Evolutionary conservation across 1,284 basidiomycete genomes (phyloP).

Genomic region (Cryptococcus neoformans): DNA sequence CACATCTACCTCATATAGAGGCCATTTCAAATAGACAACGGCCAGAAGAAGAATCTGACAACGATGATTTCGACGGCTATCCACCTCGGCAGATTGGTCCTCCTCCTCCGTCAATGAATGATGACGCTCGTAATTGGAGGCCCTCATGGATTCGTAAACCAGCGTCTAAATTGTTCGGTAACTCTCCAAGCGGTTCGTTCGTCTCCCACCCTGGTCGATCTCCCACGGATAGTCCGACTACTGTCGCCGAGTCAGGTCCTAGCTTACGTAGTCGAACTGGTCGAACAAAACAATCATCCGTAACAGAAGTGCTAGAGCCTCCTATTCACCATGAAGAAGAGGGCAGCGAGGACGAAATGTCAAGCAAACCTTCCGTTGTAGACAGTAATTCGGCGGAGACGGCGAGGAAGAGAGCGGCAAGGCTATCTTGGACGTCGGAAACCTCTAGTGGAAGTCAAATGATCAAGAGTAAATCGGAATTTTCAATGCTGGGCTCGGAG

Average conservation of each 20-base stretch:
- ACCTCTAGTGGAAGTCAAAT: slow-evolving; percentile 17
- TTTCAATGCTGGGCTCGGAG: slow-evolving; percentile 56
- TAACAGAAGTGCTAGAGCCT: slow-evolving; percentile 24
- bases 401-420: not conserved
- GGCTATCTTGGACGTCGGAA: slow-evolving; percentile 20
- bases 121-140: slow-evolving; percentile 21
- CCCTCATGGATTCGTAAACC: slow-evolving; percentile 42
- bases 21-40: not conserved
- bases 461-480: slow-evolving; percentile 52
- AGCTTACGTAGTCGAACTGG: not conserved
- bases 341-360: slow-evolving; percentile 11
- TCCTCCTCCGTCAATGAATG: slow-evolving; percentile 30
- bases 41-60: not conserved
- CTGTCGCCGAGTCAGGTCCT: not conserved
- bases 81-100: slow-evolving; percentile 36
- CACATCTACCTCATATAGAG: not conserved
- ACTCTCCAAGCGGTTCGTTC: slow-evolving; percentile 20
- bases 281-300: slow-evolving; percentile 7
- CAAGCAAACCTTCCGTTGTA: not conserved
- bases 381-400: not conserved
- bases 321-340: slow-evolving; percentile 9
- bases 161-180: slow-evolving; percentile 33
- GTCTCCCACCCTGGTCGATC: slow-evolving; percentile 1
- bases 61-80: slow-evolving; percentile 28
- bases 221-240: slow-evolving; percentile 1